These are phyloP conservation scores for Pythium plurisporium DNA, from an alignment of 352 stramenopile genomes.

Conservation along the genomic window DNA sequence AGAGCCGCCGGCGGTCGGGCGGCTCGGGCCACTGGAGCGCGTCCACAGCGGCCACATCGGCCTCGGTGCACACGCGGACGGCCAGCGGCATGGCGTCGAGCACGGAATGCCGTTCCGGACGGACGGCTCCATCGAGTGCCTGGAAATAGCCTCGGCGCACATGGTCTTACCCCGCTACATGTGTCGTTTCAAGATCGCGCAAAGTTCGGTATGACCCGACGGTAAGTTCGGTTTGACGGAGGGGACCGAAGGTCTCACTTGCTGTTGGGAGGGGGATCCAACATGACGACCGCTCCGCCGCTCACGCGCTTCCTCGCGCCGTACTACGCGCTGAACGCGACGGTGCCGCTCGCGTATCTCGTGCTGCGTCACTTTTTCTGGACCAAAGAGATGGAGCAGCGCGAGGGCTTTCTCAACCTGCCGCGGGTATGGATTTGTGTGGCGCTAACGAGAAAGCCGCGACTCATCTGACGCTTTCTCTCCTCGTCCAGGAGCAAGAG, in stretches of 20 bases:
- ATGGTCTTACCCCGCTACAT: too few relatives aligned
- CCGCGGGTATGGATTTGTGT: too few relatives aligned
- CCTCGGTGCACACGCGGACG: slow-evolving; percentile 39
- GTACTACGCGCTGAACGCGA: slow-evolving; percentile 66
- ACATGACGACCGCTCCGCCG: background rate
- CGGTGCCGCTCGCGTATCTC: slow-evolving; percentile 53
- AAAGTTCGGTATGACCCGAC: background rate
- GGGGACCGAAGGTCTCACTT: too few relatives aligned
- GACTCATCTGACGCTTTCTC: background rate
- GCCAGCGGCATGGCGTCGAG: slow-evolving; percentile 21
- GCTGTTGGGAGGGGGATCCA: too few relatives aligned
- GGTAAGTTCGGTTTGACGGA: too few relatives aligned
- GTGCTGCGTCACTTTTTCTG: slow-evolving; percentile 37
- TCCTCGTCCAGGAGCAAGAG: slow-evolving; percentile 46
- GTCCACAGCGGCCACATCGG: slow-evolving; percentile 37
- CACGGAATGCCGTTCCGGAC: background rate
- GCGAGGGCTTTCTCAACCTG: slow-evolving; percentile 62
- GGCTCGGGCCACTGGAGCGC: slow-evolving; percentile 37
- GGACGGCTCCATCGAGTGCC: background rate
- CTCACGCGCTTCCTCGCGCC: slow-evolving; percentile 49
- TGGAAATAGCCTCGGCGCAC: too few relatives aligned
- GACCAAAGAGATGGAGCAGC: slow-evolving; percentile 38
- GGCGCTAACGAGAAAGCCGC: too few relatives aligned
- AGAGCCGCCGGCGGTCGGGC: slow-evolving; percentile 44
- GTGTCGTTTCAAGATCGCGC: background rate